phyloP scores from a whole-genome alignment of 2,329 filamentous ascomycete species.

The Ceratocystis diversiconidia region DNA sequence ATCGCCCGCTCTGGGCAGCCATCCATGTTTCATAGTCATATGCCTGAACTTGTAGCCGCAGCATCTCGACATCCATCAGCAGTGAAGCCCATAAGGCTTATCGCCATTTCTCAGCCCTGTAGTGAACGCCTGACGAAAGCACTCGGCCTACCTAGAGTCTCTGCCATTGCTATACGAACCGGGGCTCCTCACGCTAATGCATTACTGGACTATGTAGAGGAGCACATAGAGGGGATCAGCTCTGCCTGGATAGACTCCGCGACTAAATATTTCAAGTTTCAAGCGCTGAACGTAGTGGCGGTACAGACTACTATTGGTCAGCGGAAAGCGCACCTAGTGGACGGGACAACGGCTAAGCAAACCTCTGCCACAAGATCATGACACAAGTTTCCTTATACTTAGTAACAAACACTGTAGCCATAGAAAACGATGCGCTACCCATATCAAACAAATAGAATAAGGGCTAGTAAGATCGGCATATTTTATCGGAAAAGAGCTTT shows the following conservation, averaged over 20 bases:
- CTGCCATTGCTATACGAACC: conserved; percentile 45
- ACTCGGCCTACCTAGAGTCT: conserved; percentile 49
- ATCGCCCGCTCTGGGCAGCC: conserved; percentile 44
- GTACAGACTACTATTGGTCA: conserved; percentile 27
- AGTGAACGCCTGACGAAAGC: conserved; percentile 42
- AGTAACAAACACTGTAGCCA: neutral
- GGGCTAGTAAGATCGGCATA: neutral
- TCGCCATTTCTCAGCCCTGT: conserved; percentile 47
- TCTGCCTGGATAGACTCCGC: conserved; percentile 36
- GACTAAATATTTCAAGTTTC: conserved; percentile 21
- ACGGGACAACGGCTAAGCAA: neutral
- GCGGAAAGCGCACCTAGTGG: conserved; percentile 21
- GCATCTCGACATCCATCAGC: conserved; percentile 32
- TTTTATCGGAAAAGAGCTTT: neutral
- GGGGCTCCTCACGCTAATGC: conserved; percentile 43
- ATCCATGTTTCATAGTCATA: conserved; percentile 44
- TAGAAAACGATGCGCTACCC: neutral
- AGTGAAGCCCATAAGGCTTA: conserved; percentile 37
- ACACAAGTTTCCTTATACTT: neutral
- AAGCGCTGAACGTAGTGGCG: conserved; percentile 26
- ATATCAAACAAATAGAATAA: neutral
- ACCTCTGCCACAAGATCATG: neutral
- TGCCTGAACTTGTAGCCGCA: conserved; percentile 39
- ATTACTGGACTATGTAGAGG: conserved; percentile 41
- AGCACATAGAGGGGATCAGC: conserved; percentile 37